Percentiles rank a stretch among this genome's conserved stretches.
Conservation (phyloP, 139 green algal species). For the Picochlorum sp. region DNA sequence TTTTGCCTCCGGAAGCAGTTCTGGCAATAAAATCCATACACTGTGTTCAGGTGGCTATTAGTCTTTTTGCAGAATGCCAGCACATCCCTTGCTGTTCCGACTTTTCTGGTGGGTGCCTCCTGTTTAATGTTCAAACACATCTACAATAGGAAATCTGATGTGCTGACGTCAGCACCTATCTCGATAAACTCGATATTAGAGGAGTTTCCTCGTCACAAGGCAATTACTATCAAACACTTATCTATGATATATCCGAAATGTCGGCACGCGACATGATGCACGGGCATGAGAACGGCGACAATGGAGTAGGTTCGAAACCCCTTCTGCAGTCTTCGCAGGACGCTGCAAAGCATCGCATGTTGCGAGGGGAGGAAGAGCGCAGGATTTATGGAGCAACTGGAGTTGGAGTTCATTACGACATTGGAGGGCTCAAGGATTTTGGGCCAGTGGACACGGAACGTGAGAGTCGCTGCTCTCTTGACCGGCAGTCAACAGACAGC, state of each 20-base stretch:
- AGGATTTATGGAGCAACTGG: background rate
- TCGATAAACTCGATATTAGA: too few relatives aligned
- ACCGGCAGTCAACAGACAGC: background rate
- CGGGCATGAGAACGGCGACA: background rate
- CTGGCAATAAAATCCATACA: too few relatives aligned
- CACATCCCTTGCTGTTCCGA: too few relatives aligned
- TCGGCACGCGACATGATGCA: background rate
- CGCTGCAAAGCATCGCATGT: background rate
- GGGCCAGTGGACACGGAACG: constrained; percentile 14
- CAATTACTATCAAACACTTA: background rate
- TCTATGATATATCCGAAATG: too few relatives aligned
- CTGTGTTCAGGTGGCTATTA: too few relatives aligned
- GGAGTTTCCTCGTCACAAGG: too few relatives aligned
- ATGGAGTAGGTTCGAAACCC: background rate
- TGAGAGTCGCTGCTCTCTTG: background rate
- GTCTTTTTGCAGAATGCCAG: too few relatives aligned
- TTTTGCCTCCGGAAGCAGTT: too few relatives aligned
- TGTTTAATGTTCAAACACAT: too few relatives aligned
- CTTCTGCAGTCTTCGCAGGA: constrained; percentile 5
- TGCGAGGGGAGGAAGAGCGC: constrained; percentile 1
- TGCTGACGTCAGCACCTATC: background rate
- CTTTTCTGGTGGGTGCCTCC: too few relatives aligned
- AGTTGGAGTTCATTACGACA: constrained; percentile 6
- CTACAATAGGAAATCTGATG: too few relatives aligned
- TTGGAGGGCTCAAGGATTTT: constrained; percentile 7